A percentile compares a stretch with the other conserved stretches of the same genome.
phyloP scores from a whole-genome alignment of 805 yeast species.

The Candida andamanensis region DNA sequence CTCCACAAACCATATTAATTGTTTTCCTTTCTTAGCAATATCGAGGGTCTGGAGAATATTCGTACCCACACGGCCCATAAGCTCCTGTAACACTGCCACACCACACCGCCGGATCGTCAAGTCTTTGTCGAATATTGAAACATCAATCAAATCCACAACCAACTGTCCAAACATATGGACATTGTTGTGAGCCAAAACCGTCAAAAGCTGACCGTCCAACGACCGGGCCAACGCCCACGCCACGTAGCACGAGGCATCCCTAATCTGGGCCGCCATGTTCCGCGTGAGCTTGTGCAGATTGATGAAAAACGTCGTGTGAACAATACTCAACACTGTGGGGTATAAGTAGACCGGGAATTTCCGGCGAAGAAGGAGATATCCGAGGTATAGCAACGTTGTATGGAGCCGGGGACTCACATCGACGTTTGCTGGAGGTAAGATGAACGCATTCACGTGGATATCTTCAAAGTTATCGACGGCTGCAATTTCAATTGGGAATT shows the following conservation, averaged over 20 bases:
- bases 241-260: constrained; percentile 82
- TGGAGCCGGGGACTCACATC: constrained; percentile 33
- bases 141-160: constrained; percentile 39
- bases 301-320: constrained; percentile 46
- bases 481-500: too few species aligned
- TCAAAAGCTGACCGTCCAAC: constrained; percentile 16
- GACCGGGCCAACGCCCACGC: constrained; percentile 70
- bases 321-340: constrained; percentile 28
- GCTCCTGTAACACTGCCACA: constrained; percentile 82
- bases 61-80: constrained; percentile 69
- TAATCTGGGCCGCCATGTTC: constrained; percentile 59
- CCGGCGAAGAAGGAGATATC: constrained; percentile 33
- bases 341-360: constrained; percentile 19
- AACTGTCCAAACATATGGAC: constrained; percentile 15
- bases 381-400: constrained; percentile 53
- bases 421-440: constrained; percentile 1
- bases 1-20: constrained; percentile 52
- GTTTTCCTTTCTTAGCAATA: constrained; percentile 19
- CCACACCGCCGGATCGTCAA: constrained; percentile 74
- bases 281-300: constrained; percentile 51
- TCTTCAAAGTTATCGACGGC: constrained; percentile 19
- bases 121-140: constrained; percentile 68
- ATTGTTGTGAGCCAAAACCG: neutral
- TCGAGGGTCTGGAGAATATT: constrained; percentile 21
- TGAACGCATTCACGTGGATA: neutral